A percentile compares a stretch with the other conserved stretches of the same genome.
phyloP scores from a whole-genome alignment of 2,329 filamentous ascomycete species.

The Colletotrichum spinosum region DNA sequence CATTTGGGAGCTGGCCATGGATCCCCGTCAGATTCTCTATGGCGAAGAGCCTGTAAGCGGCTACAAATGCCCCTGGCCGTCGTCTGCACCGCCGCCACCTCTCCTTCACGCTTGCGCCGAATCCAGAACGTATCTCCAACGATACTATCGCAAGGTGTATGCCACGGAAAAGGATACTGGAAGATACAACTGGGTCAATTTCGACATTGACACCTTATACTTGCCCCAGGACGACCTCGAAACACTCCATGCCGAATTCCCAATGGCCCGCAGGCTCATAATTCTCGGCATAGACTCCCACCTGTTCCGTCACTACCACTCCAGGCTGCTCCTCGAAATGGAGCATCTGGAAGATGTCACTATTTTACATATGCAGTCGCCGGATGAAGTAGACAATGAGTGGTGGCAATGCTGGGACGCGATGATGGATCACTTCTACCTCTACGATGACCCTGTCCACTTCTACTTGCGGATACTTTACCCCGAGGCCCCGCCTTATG shows the following conservation, averaged over 20 bases:
- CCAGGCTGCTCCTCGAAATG: neutral
- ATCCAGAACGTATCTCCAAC: slow-evolving; percentile 7
- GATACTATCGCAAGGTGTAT: slow-evolving; percentile 3
- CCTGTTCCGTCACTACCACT: slow-evolving; percentile 1
- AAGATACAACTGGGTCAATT: slow-evolving; percentile 1
- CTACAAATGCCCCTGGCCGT: neutral
- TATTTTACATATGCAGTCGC: slow-evolving; percentile 7
- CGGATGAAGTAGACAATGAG: neutral
- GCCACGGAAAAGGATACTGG: neutral
- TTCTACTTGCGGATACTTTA: slow-evolving; percentile 13
- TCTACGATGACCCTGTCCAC: slow-evolving; percentile 4
- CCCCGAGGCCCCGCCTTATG: slow-evolving; percentile 3
- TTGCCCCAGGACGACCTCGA: neutral
- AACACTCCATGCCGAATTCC: neutral
- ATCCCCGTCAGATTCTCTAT: neutral
- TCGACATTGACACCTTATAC: slow-evolving; percentile 15
- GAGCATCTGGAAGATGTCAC: slow-evolving; percentile 2
- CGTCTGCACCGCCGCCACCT: slow-evolving; percentile 4
- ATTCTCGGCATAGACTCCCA: slow-evolving; percentile 11
- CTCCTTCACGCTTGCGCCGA: neutral
- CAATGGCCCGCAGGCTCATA: slow-evolving; percentile 7
- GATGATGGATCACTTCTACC: slow-evolving; percentile 7
- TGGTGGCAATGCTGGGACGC: slow-evolving; percentile 10
- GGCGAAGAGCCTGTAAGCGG: neutral
- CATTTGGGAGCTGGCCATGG: slow-evolving; percentile 4